phyloP scores from a whole-genome alignment of 768 basidiomycete genomes.

The Podaxis sp. region DNA sequence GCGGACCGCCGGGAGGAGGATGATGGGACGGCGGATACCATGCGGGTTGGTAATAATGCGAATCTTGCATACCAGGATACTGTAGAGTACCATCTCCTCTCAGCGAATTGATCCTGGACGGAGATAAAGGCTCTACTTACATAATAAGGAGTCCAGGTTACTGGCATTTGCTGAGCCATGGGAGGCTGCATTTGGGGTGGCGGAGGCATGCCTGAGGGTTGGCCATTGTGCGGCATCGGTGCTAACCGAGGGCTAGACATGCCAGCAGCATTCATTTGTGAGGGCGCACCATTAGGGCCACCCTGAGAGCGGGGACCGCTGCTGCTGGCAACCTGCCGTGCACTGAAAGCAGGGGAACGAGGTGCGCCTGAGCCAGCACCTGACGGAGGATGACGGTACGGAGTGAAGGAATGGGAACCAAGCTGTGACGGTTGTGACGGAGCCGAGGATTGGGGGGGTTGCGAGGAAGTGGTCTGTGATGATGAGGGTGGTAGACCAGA shows the following conservation, averaged over 20 bases:
- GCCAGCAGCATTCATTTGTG: conserved; percentile 37
- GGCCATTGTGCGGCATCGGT: conserved; percentile 55
- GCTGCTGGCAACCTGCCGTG: conserved; percentile 63
- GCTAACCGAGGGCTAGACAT: conserved; percentile 69
- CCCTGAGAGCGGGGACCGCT: conserved; percentile 53
- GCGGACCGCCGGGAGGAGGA: conserved; percentile 47
- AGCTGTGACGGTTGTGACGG: conserved; percentile 46
- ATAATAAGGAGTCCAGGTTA: conserved; percentile 51
- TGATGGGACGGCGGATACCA: conserved; percentile 54
- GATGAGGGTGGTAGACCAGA: conserved; percentile 49
- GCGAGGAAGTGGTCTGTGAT: conserved; percentile 28
- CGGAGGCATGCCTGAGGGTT: conserved; percentile 50
- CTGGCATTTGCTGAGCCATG: conserved; percentile 41
- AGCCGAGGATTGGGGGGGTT: conserved; percentile 30
- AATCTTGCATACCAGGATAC: conserved; percentile 44
- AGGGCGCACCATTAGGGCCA: conserved; percentile 57
- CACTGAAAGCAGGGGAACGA: conserved; percentile 62
- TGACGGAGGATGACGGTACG: conserved; percentile 44
- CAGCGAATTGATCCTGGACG: conserved; percentile 12
- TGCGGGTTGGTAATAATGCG: conserved; percentile 42
- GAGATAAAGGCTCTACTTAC: conserved; percentile 39
- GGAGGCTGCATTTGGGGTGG: conserved; percentile 39
- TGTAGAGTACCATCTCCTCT: conserved; percentile 20
- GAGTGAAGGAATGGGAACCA: conserved; percentile 50
- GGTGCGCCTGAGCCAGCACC: conserved; percentile 51